Conservation (phyloP, 179 eudicot species). For the Camellia oleifera region DNA sequence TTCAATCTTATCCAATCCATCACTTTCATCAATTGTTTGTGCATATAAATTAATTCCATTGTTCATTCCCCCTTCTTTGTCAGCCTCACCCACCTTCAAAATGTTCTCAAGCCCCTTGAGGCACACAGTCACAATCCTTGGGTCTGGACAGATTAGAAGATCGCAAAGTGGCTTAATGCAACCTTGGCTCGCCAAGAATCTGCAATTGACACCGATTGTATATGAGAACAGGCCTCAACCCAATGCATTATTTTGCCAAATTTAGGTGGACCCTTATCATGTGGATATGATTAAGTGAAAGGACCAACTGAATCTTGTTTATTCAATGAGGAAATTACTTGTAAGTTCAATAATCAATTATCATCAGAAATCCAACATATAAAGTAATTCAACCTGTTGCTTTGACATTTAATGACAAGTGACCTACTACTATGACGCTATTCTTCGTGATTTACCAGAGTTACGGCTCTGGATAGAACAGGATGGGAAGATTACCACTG, state of each 20-base stretch:
- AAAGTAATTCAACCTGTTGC: background rate
- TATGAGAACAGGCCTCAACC: background rate
- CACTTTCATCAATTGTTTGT: slow-evolving; percentile 69
- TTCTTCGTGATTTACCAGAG: background rate
- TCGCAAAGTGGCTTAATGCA: slow-evolving; percentile 83
- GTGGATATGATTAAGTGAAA: background rate
- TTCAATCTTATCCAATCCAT: slow-evolving; percentile 78
- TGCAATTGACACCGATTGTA: slow-evolving; percentile 21
- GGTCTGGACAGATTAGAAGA: slow-evolving; percentile 70
- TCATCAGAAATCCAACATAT: background rate
- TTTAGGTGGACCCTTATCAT: background rate
- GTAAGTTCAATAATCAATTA: background rate
- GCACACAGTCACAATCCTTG: slow-evolving; percentile 79
- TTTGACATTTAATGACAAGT: background rate
- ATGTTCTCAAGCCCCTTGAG: slow-evolving; percentile 84
- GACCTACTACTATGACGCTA: background rate
- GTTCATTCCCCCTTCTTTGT: slow-evolving; percentile 52
- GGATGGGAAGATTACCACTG: background rate
- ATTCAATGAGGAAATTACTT: background rate
- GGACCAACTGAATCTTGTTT: background rate
- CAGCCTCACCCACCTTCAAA: slow-evolving; percentile 74
- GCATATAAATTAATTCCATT: slow-evolving; percentile 56
- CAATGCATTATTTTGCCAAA: background rate
- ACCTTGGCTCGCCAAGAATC: slow-evolving; percentile 61
- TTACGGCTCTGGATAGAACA: background rate